Evolutionary conservation across 2,329 filamentous ascomycete genomes (phyloP).

Genomic region (Beauveria pseudobassiana): DNA sequence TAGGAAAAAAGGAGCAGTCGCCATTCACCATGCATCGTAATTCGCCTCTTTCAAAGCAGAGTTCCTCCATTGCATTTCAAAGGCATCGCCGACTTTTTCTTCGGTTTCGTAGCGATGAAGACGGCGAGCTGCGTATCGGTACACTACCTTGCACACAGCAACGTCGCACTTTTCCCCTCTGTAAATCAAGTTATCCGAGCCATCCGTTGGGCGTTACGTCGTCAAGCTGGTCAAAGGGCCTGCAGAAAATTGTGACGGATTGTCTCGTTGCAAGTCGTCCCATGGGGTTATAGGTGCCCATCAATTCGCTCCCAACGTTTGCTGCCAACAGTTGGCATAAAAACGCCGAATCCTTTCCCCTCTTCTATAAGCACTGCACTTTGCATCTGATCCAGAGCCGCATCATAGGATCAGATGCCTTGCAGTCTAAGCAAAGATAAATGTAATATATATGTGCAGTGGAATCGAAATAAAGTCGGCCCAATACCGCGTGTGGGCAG

Average conservation of each 20-base stretch:
- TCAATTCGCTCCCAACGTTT: not conserved
- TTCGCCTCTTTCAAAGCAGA: not conserved
- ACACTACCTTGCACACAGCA: conserved; percentile 11
- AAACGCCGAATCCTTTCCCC: conserved; percentile 1
- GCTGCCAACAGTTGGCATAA: not conserved
- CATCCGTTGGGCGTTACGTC: not conserved
- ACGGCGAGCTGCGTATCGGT: conserved; percentile 1
- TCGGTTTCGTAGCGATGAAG: not conserved
- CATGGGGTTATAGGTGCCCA: not conserved
- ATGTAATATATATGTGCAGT: conserved; percentile 10
- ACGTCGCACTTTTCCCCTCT: not conserved
- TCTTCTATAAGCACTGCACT: not conserved
- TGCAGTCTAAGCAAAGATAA: not conserved
- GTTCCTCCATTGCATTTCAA: not conserved
- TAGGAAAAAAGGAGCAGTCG: conserved; percentile 2
- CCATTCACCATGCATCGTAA: conserved; percentile 1
- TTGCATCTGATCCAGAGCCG: not conserved
- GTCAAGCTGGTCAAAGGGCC: not conserved
- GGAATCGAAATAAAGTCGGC: conserved; percentile 12
- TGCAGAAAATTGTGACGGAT: not conserved
- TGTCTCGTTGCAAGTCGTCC: not conserved
- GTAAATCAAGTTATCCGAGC: conserved; percentile 2
- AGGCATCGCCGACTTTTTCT: not conserved
- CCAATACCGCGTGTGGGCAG: not conserved
- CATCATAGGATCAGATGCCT: not conserved